Evolutionary conservation across 345 rosid species (phyloP), one percentile per base, ranked within the genome.

Genomic region (Gossypium rotundifolium): DNA sequence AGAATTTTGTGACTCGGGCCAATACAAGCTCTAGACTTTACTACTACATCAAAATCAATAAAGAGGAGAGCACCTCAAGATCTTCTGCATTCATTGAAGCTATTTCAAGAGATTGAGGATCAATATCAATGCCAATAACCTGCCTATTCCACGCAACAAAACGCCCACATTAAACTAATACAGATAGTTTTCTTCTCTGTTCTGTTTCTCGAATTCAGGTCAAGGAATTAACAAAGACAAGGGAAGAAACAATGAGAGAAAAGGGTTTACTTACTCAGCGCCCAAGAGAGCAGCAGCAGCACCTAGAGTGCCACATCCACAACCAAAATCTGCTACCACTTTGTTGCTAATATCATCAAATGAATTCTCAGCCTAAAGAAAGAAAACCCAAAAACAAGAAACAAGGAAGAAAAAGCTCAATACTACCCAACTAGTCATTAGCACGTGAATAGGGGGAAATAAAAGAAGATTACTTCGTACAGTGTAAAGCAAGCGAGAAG

Each of bases 251-350:
- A 48, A 48, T 49, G 58, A 62, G 38, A 53, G 0, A 18, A 52
- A 48, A 80, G 11, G 33, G 60, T 45, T 40, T 71, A 82, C 97
- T 86, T 76, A 92, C 96, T 87, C 90, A 63, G 99, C 98, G 76
- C 90, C 98, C 81, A 95, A 75, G 69, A 95, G 94, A 74, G 92
- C 83, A 80, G 99, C 94, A 33, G 98, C 98, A 78, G 81, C 86
- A 79, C 95, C 85, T 78, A 94, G 79, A 29, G 98, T 91, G 75
- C 95, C 98, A 73, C 98, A 94, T 0, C 98, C 98, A 52, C 98
- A 94, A 2, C 99, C 99, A 71, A 94, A 94, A 93, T 94, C 98
- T 0, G 91, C 98, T 46, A 91, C 97, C 0, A 94, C 86, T 81
- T 89, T 91, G 74, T 76, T 74, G 70, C 77, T 76, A 77, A 92